Evolutionary conservation across 1,139 yeast species (phyloP).

Genomic region (Suhomyces chickasaworum): DNA sequence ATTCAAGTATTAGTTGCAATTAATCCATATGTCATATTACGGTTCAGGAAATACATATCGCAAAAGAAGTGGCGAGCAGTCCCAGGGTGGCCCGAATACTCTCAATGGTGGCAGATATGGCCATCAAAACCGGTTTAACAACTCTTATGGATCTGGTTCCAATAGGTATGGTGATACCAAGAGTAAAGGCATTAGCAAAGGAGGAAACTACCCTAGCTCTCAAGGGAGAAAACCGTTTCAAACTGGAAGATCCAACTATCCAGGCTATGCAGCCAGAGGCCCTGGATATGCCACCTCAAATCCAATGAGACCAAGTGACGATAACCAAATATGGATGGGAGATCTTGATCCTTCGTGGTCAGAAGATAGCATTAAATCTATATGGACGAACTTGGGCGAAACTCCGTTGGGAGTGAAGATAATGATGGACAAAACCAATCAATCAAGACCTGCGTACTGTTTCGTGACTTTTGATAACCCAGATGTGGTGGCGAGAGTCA

Average conservation of each 20-base stretch:
- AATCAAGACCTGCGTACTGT: conserved; percentile 64
- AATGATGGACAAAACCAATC: conserved; percentile 41
- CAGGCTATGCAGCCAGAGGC: conserved; percentile 6
- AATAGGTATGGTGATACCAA: background rate
- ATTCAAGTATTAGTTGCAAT: background rate
- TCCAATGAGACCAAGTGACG: conserved; percentile 12
- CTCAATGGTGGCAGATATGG: conserved; percentile 3
- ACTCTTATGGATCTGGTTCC: conserved; percentile 8
- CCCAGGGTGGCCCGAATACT: background rate
- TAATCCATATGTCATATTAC: conserved; percentile 16
- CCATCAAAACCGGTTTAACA: conserved; percentile 4
- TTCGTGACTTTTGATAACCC: conserved; percentile 77
- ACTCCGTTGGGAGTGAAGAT: conserved; percentile 40
- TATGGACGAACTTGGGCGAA: conserved; percentile 59
- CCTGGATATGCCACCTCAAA: conserved; percentile 1
- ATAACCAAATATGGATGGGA: conserved; percentile 81
- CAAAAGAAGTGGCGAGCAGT: conserved; percentile 8
- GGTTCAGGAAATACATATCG: conserved; percentile 14
- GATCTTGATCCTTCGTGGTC: conserved; percentile 88
- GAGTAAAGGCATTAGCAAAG: conserved; percentile 6
- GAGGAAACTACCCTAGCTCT: background rate
- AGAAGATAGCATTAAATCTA: conserved; percentile 61
- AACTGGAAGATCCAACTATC: conserved; percentile 4
- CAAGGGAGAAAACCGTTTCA: conserved; percentile 8
- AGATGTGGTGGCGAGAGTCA: conserved; percentile 70